Percentiles rank a stretch among this genome's conserved stretches.
Conservation (phyloP, 192 early-diverging fungal species). For the Backusella liffmaniae region DNA sequence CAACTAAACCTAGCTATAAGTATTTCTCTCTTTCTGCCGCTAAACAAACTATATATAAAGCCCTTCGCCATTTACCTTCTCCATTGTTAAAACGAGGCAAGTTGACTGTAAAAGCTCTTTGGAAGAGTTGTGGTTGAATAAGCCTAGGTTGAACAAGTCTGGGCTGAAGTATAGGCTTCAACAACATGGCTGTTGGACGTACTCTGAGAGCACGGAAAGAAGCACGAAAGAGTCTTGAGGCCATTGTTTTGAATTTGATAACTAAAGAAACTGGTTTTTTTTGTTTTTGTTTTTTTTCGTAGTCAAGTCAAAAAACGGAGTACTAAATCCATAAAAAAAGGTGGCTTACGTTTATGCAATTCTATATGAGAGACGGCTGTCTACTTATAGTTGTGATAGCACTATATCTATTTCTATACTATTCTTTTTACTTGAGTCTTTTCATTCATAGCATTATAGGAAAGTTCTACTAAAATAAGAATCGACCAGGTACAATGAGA, state of each 20-base stretch:
- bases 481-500: too few relatives aligned
- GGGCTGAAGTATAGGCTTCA: background rate
- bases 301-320: background rate
- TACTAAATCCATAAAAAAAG: background rate
- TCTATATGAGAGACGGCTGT: too few relatives aligned
- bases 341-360: too few relatives aligned
- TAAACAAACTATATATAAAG: background rate
- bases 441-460: too few relatives aligned
- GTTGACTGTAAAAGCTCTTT: slow-evolving; percentile 3
- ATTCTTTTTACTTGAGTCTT: too few relatives aligned
- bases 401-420: background rate
- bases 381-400: too few relatives aligned
- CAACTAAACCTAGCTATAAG: slow-evolving; percentile 32
- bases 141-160: background rate
- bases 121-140: background rate
- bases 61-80: background rate
- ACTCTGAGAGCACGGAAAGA: background rate
- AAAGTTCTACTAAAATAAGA: too few relatives aligned
- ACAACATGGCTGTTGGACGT: background rate
- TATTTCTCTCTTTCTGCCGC: too few relatives aligned
- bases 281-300: background rate
- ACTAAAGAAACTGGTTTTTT: background rate
- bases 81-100: background rate
- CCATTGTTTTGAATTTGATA: background rate
- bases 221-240: background rate